Evolutionary conservation across 2,329 filamentous ascomycete genomes (phyloP), one percentile per base, ranked within the genome.

Genomic region (Aureobasidium sp.): DNA sequence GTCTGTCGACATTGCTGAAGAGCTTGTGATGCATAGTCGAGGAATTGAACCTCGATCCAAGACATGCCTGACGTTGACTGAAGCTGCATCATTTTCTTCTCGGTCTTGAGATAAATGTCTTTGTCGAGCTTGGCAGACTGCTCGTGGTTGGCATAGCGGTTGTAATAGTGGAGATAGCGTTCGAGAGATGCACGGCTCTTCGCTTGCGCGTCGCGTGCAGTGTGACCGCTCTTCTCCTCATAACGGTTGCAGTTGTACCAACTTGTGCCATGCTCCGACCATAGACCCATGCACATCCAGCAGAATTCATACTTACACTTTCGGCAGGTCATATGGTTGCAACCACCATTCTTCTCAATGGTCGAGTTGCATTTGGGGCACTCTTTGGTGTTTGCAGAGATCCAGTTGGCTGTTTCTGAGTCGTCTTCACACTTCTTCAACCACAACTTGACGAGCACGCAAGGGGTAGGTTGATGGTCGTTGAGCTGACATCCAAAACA

Each of bases 221-320:
- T 92, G 0, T 86, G 82, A 1, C 94, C 94, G 67, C 90, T 96
- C 81, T 94, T 97, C 78, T 97, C 94, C 72, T 99, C 94, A 70
- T 88, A 99, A 9, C 94, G 84, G 73, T 96, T 99, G 82, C 94
- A 99, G 75, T 96, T 99, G 80, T 99, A 99, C 94, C 94, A 99
- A 76, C 91, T 96, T 3, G 93, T 99, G 66, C 94, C 94, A 73
- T 99, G 94, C 76, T 99, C 94, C 0, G 91, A 95, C 94, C 94
- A 99, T 0, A 96, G 80, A 0, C 94, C 94, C 94, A 99, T 99
- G 72, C 94, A 99, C 89, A 99, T 97, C 94, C 94, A 99, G 78
- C 94, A 99, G 71, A 99, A 97, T 71, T 97, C 92, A 71, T 97
- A 87, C 71, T 91, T 91, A 79, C 92, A 97, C 75, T 97, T 97